These are phyloP conservation scores for Fusarium sp. DNA, from an alignment of 2,329 filamentous ascomycete species.

Conservation along the genomic window DNA sequence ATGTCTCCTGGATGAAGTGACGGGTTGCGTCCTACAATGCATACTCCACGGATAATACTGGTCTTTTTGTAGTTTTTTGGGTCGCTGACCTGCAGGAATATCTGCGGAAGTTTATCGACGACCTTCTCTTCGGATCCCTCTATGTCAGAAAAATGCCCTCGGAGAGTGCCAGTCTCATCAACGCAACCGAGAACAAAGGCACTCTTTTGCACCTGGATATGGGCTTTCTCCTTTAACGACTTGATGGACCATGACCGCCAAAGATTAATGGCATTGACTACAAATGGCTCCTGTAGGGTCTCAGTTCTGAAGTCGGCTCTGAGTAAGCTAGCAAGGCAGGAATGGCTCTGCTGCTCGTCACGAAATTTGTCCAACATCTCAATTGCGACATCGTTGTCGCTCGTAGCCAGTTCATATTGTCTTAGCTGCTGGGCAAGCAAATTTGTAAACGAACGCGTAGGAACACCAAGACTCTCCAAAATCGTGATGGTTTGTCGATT, in stretches of 20 bases:
- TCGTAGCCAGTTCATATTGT: constrained; percentile 77
- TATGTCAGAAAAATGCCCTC: constrained; percentile 72
- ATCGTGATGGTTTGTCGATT: constrained; percentile 93
- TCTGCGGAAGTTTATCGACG: constrained; percentile 75
- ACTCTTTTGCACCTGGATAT: constrained; percentile 82
- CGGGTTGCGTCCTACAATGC: constrained; percentile 89
- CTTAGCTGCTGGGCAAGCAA: constrained; percentile 77
- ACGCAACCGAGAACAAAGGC: constrained; percentile 90
- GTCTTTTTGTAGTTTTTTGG: constrained; percentile 65
- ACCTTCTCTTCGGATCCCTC: constrained; percentile 57
- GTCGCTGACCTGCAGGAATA: constrained; percentile 85
- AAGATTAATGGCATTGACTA: constrained; percentile 79
- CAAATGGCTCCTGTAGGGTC: constrained; percentile 77
- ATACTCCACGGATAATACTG: constrained; percentile 78
- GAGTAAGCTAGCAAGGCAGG: constrained; percentile 81
- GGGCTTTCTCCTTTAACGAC: constrained; percentile 90
- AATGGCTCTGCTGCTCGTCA: constrained; percentile 85
- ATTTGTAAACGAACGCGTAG: constrained; percentile 71
- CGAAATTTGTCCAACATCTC: constrained; percentile 78
- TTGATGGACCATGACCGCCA: constrained; percentile 94
- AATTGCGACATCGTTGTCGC: constrained; percentile 71
- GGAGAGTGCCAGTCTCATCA: constrained; percentile 82
- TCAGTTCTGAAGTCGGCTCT: constrained; percentile 80
- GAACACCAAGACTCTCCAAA: constrained; percentile 81
- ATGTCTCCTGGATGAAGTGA: constrained; percentile 94